These are phyloP conservation scores for Apiotrichum mycotoxinovorans DNA, from an alignment of 1,284 basidiomycete genomes.

Conservation along the genomic window DNA sequence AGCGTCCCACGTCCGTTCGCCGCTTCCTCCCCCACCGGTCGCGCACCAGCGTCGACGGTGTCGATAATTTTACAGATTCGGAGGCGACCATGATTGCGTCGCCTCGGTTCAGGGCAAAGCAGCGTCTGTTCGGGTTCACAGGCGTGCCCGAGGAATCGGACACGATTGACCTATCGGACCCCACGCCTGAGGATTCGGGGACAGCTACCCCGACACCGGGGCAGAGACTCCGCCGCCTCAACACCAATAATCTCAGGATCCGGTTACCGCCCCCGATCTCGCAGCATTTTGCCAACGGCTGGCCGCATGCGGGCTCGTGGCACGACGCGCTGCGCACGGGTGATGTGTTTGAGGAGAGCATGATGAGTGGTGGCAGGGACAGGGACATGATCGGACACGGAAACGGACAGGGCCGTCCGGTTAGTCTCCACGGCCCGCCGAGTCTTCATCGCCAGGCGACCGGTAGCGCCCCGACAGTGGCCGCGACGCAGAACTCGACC, in stretches of 20 bases:
- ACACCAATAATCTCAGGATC: conserved; percentile 25
- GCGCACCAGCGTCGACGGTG: not conserved
- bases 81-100: conserved; percentile 13
- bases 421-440: not conserved
- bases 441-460: not conserved
- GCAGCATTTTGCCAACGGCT: conserved; percentile 36
- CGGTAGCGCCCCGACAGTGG: not conserved
- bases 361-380: not conserved
- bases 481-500: not conserved
- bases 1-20: not conserved
- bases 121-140: conserved; percentile 10
- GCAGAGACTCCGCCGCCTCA: conserved; percentile 1
- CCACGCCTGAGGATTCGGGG: not conserved
- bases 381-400: not conserved
- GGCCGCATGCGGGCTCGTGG: conserved; percentile 47
- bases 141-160: conserved; percentile 9
- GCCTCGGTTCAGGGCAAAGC: conserved; percentile 9
- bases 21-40: not conserved
- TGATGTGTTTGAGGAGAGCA: conserved; percentile 23
- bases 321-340: conserved; percentile 40
- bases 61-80: conserved; percentile 18
- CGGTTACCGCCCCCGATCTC: conserved; percentile 34
- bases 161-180: not conserved
- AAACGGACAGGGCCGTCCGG: not conserved
- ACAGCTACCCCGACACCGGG: not conserved